These are phyloP conservation scores for Casaregolazyma suthepensis DNA, from an alignment of 1,139 yeast genomes.

Conservation along the genomic window DNA sequence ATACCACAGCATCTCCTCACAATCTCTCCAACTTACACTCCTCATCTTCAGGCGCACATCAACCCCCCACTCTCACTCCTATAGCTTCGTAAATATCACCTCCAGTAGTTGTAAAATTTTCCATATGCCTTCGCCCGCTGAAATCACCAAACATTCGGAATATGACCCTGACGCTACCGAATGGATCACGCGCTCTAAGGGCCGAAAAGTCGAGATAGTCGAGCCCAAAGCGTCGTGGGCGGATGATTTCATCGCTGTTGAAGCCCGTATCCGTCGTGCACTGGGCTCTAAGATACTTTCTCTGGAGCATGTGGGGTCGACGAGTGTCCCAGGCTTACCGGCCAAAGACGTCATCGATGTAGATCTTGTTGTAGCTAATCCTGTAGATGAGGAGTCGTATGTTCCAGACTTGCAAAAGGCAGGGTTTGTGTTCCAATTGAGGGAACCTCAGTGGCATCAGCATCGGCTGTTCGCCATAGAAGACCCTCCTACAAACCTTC, in stretches of 20 bases:
- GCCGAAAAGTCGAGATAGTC: neutral
- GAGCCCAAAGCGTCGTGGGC: neutral
- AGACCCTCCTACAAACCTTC: neutral
- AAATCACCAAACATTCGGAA: neutral
- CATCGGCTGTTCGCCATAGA: constrained; percentile 1
- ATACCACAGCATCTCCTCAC: neutral
- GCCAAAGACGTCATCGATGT: constrained; percentile 5
- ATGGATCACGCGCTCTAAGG: neutral
- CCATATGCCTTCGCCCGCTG: neutral
- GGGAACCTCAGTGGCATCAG: constrained; percentile 1
- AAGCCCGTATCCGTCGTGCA: neutral
- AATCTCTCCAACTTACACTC: neutral
- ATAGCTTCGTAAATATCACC: neutral
- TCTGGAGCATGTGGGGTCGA: constrained; percentile 4
- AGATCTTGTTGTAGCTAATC: neutral
- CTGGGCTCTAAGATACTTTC: neutral
- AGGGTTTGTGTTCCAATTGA: neutral
- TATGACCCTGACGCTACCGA: neutral
- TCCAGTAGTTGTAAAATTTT: neutral
- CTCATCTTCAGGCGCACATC: neutral
- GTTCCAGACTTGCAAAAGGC: constrained; percentile 1
- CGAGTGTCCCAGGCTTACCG: constrained; percentile 1
- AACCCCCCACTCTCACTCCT: neutral
- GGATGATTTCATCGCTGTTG: neutral
- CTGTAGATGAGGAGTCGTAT: neutral